phyloP scores from a whole-genome alignment of 495 filamentous ascomycete species.

The Tuber borchii region DNA sequence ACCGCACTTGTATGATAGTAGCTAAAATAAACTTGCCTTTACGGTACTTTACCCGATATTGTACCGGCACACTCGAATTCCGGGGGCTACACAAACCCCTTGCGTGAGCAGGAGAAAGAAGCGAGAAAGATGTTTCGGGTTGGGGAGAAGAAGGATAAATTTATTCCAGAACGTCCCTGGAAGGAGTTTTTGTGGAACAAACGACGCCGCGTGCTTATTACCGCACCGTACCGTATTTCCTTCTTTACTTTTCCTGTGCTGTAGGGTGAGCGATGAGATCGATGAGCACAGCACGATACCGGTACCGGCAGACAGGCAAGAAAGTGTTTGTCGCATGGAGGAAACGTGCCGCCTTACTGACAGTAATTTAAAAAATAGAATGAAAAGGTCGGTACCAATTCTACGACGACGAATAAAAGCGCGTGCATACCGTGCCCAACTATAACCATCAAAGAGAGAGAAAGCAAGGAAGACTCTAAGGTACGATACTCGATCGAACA shows the following conservation, averaged over 20 bases:
- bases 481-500: neutral
- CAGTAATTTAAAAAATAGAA: neutral
- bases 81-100: neutral
- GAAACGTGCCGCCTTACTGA: neutral
- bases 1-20: neutral
- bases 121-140: neutral
- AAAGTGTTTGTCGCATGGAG: neutral
- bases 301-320: neutral
- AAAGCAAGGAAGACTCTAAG: neutral
- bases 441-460: neutral
- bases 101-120: neutral
- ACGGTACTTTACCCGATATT: neutral
- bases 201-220: neutral
- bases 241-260: neutral
- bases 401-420: neutral
- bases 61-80: neutral
- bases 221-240: neutral
- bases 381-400: neutral
- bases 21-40: neutral
- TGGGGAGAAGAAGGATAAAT: neutral
- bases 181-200: conserved; percentile 1
- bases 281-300: neutral
- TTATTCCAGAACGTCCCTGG: neutral
- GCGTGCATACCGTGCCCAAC: neutral
- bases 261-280: neutral